phyloP scores from a whole-genome alignment of 768 basidiomycete species.

The Hortiboletus flavorubellus region DNA sequence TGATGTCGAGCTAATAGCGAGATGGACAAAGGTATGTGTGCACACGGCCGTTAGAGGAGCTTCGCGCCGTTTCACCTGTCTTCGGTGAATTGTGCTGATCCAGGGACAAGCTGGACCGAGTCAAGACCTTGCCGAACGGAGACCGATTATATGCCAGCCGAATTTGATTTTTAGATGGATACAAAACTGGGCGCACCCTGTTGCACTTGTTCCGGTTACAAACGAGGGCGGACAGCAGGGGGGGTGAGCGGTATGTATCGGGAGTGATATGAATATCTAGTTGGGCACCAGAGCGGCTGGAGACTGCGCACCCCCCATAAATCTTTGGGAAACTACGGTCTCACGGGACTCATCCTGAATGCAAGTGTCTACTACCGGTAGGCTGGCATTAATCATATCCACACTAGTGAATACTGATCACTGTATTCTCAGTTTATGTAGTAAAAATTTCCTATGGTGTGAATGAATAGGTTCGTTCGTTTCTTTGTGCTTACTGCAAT shows the following conservation, averaged over 20 bases:
- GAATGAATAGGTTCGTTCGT: no score
- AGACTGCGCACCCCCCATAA: no score
- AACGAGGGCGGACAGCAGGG: slow-evolving; percentile 27
- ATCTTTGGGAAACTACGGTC: no score
- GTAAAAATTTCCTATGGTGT: no score
- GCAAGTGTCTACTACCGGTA: no score
- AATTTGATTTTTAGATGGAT: slow-evolving; percentile 18
- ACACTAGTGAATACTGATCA: no score
- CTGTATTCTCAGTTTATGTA: no score
- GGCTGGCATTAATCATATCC: no score
- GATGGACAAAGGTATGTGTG: slow-evolving; percentile 22
- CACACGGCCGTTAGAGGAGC: slow-evolving; percentile 9
- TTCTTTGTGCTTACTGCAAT: no score
- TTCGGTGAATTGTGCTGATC: slow-evolving; percentile 5
- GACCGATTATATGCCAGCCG: slow-evolving; percentile 1
- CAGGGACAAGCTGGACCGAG: slow-evolving; percentile 9
- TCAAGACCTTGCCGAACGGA: slow-evolving; percentile 16
- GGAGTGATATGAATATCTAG: slow-evolving; percentile 22
- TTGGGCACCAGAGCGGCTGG: slow-evolving; percentile 16
- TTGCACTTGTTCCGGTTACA: slow-evolving; percentile 7
- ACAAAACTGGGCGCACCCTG: slow-evolving; percentile 5
- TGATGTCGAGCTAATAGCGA: slow-evolving; percentile 21
- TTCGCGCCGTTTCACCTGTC: slow-evolving; percentile 13
- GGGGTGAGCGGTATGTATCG: slow-evolving; percentile 31
- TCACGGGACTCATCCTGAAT: no score